These are phyloP conservation scores for Schoenoplectus triqueter DNA, from an alignment of 202 grass and related monocot genomes.

Conservation along the genomic window DNA sequence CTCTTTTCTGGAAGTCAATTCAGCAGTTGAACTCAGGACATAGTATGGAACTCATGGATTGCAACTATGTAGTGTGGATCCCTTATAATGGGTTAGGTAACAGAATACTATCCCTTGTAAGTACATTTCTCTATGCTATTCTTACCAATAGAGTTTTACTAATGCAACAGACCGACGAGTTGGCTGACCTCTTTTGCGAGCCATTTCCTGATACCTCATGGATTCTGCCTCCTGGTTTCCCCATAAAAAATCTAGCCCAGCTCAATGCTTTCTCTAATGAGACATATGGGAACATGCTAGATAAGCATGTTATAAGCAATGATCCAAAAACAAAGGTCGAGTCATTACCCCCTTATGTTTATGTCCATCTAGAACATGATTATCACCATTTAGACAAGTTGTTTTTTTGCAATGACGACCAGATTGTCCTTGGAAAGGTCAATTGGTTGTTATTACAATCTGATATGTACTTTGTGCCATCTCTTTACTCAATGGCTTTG, in stretches of 20 bases:
- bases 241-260: slow-evolving; percentile 37
- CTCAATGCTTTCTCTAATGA: slow-evolving; percentile 33
- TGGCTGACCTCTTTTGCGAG: slow-evolving; percentile 58
- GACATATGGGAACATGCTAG: slow-evolving; percentile 51
- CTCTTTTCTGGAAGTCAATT: slow-evolving; percentile 39
- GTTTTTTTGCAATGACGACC: slow-evolving; percentile 65
- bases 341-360: slow-evolving; percentile 47
- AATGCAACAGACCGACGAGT: slow-evolving; percentile 43
- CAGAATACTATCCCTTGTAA: slow-evolving; percentile 53
- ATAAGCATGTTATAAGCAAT: slow-evolving; percentile 19
- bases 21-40: slow-evolving; percentile 47
- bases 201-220: slow-evolving; percentile 59
- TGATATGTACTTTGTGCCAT: slow-evolving; percentile 60
- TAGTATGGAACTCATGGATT: slow-evolving; percentile 39
- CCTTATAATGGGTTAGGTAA: slow-evolving; percentile 64
- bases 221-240: slow-evolving; percentile 55
- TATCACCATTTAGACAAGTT: slow-evolving; percentile 23
- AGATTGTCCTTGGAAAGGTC: slow-evolving; percentile 57
- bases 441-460: slow-evolving; percentile 63
- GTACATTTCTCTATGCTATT: slow-evolving; percentile 58
- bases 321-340: slow-evolving; percentile 8
- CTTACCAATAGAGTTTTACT: slow-evolving; percentile 58
- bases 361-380: slow-evolving; percentile 47
- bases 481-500: slow-evolving; percentile 49
- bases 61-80: slow-evolving; percentile 60